Percentiles rank a stretch among this genome's conserved stretches.
Evolutionary conservation across 768 basidiomycete genomes (phyloP).

Genomic region (Tricholoma matsutake): DNA sequence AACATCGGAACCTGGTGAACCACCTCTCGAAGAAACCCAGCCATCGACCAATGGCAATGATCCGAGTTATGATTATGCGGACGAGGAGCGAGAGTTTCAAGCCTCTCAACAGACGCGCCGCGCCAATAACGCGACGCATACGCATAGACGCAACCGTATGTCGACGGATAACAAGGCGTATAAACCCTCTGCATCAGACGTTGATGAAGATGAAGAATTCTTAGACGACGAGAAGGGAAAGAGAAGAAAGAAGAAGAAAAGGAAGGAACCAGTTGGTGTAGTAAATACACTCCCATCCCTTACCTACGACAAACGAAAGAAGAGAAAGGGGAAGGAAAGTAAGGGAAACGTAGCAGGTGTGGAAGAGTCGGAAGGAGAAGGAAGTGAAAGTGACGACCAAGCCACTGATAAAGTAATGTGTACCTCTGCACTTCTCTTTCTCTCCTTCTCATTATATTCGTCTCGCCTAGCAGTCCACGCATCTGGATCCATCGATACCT

Average conservation of each 20-base stretch:
- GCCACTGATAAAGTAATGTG: slow-evolving; percentile 34
- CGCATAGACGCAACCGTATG: slow-evolving; percentile 56
- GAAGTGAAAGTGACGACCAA: slow-evolving; percentile 44
- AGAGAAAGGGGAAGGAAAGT: slow-evolving; percentile 43
- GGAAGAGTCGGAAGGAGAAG: slow-evolving; percentile 49
- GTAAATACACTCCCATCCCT: slow-evolving; percentile 68
- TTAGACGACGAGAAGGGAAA: slow-evolving; percentile 51
- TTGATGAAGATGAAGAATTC: slow-evolving; percentile 54
- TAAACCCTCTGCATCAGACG: slow-evolving; percentile 60
- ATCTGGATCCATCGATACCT: slow-evolving; percentile 32
- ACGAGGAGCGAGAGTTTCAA: slow-evolving; percentile 68
- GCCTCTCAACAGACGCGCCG: slow-evolving; percentile 32
- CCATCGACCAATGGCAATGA: slow-evolving; percentile 36
- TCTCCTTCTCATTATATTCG: slow-evolving; percentile 7
- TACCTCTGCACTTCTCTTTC: slow-evolving; percentile 9
- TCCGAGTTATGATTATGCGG: slow-evolving; percentile 73
- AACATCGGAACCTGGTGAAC: slow-evolving; percentile 53
- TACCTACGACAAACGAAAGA: slow-evolving; percentile 61
- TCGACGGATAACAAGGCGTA: slow-evolving; percentile 83
- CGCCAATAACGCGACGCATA: slow-evolving; percentile 23
- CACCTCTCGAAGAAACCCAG: slow-evolving; percentile 16
- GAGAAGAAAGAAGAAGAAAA: slow-evolving; percentile 50
- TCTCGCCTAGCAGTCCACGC: slow-evolving; percentile 19
- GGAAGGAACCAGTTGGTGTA: slow-evolving; percentile 50
- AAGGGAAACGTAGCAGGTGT: slow-evolving; percentile 41